Evolutionary conservation across 805 yeast genomes (phyloP).

Genomic region (Saturnispora dispora): DNA sequence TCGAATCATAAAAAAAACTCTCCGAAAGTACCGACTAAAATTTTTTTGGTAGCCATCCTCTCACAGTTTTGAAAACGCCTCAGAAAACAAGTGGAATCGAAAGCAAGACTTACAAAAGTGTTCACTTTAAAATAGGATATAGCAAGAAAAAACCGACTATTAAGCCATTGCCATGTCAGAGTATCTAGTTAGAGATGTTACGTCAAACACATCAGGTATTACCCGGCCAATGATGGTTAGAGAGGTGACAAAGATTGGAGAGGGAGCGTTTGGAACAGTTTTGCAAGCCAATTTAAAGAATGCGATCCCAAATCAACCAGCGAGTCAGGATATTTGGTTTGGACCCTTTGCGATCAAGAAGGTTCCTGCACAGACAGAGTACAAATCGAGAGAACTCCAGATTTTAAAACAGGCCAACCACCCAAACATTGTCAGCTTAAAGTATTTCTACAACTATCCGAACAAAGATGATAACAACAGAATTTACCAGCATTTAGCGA

Average conservation of each 20-base stretch:
- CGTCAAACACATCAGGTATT: constrained; percentile 45
- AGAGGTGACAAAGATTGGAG: constrained; percentile 70
- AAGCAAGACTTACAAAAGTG: neutral
- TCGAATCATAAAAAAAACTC: neutral
- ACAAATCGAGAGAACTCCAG: constrained; percentile 73
- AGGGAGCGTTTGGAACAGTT: constrained; percentile 83
- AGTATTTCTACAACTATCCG: constrained; percentile 62
- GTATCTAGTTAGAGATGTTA: constrained; percentile 51
- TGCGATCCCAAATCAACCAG: constrained; percentile 15
- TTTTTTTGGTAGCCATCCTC: neutral
- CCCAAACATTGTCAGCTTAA: constrained; percentile 66
- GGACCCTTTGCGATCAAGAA: constrained; percentile 82
- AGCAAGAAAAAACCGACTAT: neutral
- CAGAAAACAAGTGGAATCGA: neutral
- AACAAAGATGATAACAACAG: constrained; percentile 49
- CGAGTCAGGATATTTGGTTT: constrained; percentile 35
- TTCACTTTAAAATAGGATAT: neutral
- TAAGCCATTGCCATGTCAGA: constrained; percentile 16
- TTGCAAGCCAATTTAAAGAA: constrained; percentile 52
- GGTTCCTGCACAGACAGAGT: constrained; percentile 83
- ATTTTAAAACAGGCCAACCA: constrained; percentile 66
- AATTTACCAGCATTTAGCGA: constrained; percentile 70
- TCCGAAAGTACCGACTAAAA: neutral
- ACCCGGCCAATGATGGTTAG: constrained; percentile 56
- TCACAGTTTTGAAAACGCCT: neutral